Evolutionary conservation across 2,329 filamentous ascomycete species (phyloP).

Genomic region (Monosporascus sp.): DNA sequence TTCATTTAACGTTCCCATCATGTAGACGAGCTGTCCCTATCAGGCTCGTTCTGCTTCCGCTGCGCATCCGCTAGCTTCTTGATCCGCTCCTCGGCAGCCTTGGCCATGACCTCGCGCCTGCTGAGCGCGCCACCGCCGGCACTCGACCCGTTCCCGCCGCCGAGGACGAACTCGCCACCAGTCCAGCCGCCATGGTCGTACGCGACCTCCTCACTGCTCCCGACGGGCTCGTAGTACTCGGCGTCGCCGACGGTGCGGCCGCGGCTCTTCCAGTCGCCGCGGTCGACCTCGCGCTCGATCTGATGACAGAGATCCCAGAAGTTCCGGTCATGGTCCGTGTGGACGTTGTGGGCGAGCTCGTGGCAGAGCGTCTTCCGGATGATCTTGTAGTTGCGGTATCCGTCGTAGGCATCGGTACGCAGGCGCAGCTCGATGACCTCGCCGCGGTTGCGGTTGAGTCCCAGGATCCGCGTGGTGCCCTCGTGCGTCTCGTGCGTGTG

Average conservation of each 20-base stretch:
- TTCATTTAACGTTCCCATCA: neutral
- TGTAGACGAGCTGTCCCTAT: neutral
- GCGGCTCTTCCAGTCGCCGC: slow-evolving; percentile 69
- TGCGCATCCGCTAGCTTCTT: slow-evolving; percentile 30
- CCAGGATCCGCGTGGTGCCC: slow-evolving; percentile 68
- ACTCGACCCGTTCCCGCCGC: slow-evolving; percentile 38
- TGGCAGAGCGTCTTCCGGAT: slow-evolving; percentile 92
- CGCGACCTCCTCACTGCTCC: slow-evolving; percentile 43
- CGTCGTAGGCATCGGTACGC: slow-evolving; percentile 90
- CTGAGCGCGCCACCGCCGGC: slow-evolving; percentile 45
- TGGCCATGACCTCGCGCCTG: slow-evolving; percentile 69
- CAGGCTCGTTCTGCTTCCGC: neutral
- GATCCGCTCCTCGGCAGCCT: slow-evolving; percentile 64
- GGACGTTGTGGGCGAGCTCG: slow-evolving; percentile 90
- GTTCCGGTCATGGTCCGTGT: slow-evolving; percentile 72
- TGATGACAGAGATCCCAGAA: slow-evolving; percentile 88
- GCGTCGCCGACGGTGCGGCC: slow-evolving; percentile 63
- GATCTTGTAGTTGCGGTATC: slow-evolving; percentile 86
- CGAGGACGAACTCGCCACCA: slow-evolving; percentile 72
- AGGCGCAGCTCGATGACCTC: slow-evolving; percentile 87
- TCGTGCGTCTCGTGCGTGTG: slow-evolving; percentile 71
- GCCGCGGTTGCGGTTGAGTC: slow-evolving; percentile 80
- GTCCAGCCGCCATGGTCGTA: slow-evolving; percentile 73
- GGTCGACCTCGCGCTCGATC: slow-evolving; percentile 83
- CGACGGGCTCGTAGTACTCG: slow-evolving; percentile 52